Percentiles rank a stretch among this genome's conserved stretches.
These are phyloP conservation scores for Boletus barrowsii DNA, from an alignment of 768 basidiomycete species.

Conservation along the genomic window DNA sequence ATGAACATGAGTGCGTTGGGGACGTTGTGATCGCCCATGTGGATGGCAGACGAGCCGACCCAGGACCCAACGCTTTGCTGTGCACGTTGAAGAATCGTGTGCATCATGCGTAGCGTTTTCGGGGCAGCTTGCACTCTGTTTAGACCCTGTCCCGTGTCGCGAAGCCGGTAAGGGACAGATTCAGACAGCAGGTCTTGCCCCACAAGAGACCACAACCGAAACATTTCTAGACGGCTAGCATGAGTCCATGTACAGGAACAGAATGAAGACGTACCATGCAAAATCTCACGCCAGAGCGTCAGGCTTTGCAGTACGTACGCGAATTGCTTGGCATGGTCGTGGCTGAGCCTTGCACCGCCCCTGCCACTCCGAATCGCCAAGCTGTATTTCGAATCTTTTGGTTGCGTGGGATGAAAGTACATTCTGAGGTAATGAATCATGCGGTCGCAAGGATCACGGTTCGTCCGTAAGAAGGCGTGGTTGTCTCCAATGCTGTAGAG, in stretches of 20 bases:
- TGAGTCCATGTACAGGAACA: conserved; percentile 1
- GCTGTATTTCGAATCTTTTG: conserved; percentile 60
- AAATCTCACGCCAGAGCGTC: conserved; percentile 82
- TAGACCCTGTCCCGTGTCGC: conserved; percentile 88
- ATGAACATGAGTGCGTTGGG: conserved; percentile 77
- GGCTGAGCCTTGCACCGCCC: conserved; percentile 76
- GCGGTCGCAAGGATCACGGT: conserved; percentile 84
- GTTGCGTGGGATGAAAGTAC: conserved; percentile 72
- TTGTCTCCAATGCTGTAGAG: conserved; percentile 89
- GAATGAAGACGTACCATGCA: conserved; percentile 56
- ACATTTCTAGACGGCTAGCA: conserved; percentile 60
- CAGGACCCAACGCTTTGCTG: conserved; percentile 78
- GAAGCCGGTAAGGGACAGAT: conserved; percentile 68
- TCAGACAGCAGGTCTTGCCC: conserved; percentile 83
- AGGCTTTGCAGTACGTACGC: conserved; percentile 84
- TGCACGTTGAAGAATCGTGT: conserved; percentile 78
- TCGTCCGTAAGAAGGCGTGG: conserved; percentile 81
- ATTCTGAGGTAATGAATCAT: conserved; percentile 77
- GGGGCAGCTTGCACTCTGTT: conserved; percentile 86
- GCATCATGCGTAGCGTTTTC: conserved; percentile 90
- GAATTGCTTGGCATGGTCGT: conserved; percentile 83
- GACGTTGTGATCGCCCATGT: conserved; percentile 79
- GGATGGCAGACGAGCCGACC: conserved; percentile 85
- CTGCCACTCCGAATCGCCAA: conserved; percentile 80
- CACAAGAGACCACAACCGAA: conserved; percentile 78